These are phyloP conservation scores for Termitomyces sp. DNA, from an alignment of 1,284 basidiomycete species.

Conservation along the genomic window DNA sequence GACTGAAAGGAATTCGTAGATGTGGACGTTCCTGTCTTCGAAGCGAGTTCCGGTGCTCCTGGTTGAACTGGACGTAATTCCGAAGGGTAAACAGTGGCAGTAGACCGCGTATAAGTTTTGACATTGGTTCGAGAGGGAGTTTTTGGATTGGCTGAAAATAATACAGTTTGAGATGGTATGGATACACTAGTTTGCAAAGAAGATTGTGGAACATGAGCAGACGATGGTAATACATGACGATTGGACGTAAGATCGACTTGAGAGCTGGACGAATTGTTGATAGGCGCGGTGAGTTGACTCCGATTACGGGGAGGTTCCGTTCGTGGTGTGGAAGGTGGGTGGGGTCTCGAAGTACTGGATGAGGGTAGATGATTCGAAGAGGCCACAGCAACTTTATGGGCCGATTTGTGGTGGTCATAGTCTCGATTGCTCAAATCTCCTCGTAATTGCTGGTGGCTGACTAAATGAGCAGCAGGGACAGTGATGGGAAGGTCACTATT, in stretches of 20 bases:
- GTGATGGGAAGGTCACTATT: background rate
- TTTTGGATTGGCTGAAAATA: conserved; percentile 3
- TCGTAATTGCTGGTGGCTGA: background rate
- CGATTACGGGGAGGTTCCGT: conserved; percentile 1
- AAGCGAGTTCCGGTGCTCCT: background rate
- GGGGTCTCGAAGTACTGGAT: background rate
- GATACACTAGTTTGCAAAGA: conserved; percentile 16
- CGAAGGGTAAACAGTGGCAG: background rate
- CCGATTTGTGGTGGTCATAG: background rate
- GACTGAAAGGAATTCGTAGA: background rate
- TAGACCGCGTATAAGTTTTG: background rate
- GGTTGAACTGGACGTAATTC: conserved; percentile 2
- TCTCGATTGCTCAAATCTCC: background rate
- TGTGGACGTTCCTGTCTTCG: background rate
- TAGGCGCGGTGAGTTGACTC: background rate
- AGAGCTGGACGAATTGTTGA: conserved; percentile 1
- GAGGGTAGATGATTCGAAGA: background rate
- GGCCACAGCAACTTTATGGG: background rate
- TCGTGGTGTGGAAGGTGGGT: background rate
- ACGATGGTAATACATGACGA: conserved; percentile 3
- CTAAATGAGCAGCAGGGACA: background rate
- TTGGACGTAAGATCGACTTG: conserved; percentile 1
- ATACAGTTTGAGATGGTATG: conserved; percentile 15
- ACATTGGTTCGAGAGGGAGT: background rate
- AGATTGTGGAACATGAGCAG: conserved; percentile 8